Conservation (phyloP, 2,329 filamentous ascomycete genomes). For the Aspergillus latus region DNA sequence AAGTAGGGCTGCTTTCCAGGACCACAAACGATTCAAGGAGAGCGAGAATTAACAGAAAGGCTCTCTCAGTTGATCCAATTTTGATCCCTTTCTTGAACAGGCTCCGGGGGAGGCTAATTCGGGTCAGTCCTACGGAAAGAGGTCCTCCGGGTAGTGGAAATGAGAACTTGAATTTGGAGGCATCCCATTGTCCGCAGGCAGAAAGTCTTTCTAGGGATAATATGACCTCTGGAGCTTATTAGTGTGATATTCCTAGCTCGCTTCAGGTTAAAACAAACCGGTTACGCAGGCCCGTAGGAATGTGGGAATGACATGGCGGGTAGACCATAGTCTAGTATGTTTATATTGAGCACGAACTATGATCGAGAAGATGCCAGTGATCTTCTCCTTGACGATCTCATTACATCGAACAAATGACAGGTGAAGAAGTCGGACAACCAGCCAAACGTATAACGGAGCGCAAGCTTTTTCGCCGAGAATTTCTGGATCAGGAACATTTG, state of each 20-base stretch:
- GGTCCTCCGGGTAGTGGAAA: slow-evolving; percentile 29
- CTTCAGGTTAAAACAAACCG: slow-evolving; percentile 33
- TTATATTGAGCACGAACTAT: slow-evolving; percentile 36
- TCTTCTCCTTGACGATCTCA: slow-evolving; percentile 42
- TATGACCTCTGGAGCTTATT: slow-evolving; percentile 45
- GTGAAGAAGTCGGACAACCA: slow-evolving; percentile 54
- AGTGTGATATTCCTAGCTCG: slow-evolving; percentile 12
- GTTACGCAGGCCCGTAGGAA: slow-evolving; percentile 37
- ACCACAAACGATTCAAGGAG: slow-evolving; percentile 34
- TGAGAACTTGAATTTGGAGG: slow-evolving; percentile 18
- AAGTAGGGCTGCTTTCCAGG: slow-evolving; percentile 11
- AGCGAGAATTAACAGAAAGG: slow-evolving; percentile 26
- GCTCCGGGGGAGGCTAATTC: slow-evolving; percentile 31
- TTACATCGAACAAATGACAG: slow-evolving; percentile 46
- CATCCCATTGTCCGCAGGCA: slow-evolving; percentile 10
- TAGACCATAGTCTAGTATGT: slow-evolving; percentile 30
- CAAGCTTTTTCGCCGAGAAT: slow-evolving; percentile 50
- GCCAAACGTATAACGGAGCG: slow-evolving; percentile 54
- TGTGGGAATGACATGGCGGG: slow-evolving; percentile 30
- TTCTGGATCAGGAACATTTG: slow-evolving; percentile 65
- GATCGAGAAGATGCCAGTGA: slow-evolving; percentile 36
- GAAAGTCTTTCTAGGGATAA: slow-evolving; percentile 40
- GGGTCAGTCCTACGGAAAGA: slow-evolving; percentile 32
- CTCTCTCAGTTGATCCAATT: slow-evolving; percentile 31
- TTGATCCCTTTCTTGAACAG: slow-evolving; percentile 27